Conservation (phyloP, 2,329 filamentous ascomycete species). For the Coccinonectria pachysandricola region DNA sequence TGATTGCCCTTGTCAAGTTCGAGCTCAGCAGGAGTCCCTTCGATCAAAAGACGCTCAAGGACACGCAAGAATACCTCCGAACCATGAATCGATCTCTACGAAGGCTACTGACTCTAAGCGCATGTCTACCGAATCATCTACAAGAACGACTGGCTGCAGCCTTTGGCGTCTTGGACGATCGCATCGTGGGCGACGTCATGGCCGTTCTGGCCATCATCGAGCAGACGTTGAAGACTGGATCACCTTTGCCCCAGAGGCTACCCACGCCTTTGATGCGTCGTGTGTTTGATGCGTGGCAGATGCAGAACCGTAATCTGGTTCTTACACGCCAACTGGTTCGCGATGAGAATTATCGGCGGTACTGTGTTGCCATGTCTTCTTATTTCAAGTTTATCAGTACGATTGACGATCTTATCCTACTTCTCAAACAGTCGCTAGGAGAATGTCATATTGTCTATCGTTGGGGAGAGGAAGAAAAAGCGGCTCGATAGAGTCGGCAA, state of each 20-base stretch:
- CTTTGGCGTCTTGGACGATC: slow-evolving; percentile 31
- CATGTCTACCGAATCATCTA: slow-evolving; percentile 27
- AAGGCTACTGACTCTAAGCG: slow-evolving; percentile 23
- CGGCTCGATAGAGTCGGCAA: neutral
- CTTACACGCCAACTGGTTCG: slow-evolving; percentile 25
- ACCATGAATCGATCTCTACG: slow-evolving; percentile 25
- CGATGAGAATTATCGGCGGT: slow-evolving; percentile 33
- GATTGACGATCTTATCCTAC: slow-evolving; percentile 34
- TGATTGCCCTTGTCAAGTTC: slow-evolving; percentile 19
- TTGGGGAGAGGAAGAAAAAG: slow-evolving; percentile 12
- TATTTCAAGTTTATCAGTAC: slow-evolving; percentile 33
- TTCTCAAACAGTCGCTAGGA: slow-evolving; percentile 33
- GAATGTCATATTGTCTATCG: slow-evolving; percentile 27
- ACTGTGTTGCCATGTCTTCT: slow-evolving; percentile 34
- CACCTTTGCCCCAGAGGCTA: slow-evolving; percentile 35
- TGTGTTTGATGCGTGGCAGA: slow-evolving; percentile 18
- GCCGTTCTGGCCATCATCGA: slow-evolving; percentile 36
- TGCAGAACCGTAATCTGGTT: slow-evolving; percentile 11
- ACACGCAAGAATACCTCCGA: slow-evolving; percentile 20
- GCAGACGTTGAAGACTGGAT: slow-evolving; percentile 35
- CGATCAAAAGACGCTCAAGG: slow-evolving; percentile 20
- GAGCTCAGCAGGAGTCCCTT: slow-evolving; percentile 24
- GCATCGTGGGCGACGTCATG: slow-evolving; percentile 39
- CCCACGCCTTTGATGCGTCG: slow-evolving; percentile 35
- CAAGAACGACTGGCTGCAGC: slow-evolving; percentile 28